Evolutionary conservation across 1,139 yeast species (phyloP).

Genomic region (Debaryomycetaceae sp.): DNA sequence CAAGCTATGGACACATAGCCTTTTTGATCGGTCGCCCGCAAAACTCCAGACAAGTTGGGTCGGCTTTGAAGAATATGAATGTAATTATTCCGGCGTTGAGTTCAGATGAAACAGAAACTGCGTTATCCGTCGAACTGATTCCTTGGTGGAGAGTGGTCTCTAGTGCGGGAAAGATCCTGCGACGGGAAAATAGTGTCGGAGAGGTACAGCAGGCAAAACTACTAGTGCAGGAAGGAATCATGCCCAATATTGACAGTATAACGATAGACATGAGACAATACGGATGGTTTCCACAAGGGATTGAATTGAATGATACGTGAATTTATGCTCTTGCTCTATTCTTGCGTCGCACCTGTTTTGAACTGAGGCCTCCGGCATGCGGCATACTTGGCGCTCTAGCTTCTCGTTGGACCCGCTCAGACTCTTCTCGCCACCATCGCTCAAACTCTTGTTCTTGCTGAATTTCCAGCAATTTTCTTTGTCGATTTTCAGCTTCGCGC

Average conservation of each 20-base stretch:
- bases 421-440: conserved; percentile 73
- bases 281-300: conserved; percentile 69
- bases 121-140: conserved; percentile 20
- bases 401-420: conserved; percentile 44
- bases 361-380: background rate
- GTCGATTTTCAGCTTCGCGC: conserved; percentile 16
- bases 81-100: conserved; percentile 15
- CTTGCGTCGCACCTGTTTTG: background rate
- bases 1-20: conserved; percentile 68
- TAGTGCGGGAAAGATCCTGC: conserved; percentile 51
- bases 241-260: conserved; percentile 23
- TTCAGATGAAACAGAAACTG: conserved; percentile 8
- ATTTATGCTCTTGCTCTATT: background rate
- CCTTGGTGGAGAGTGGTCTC: conserved; percentile 82
- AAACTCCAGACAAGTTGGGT: conserved; percentile 67
- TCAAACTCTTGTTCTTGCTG: conserved; percentile 75
- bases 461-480: conserved; percentile 50
- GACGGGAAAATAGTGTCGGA: conserved; percentile 34
- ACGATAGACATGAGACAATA: conserved; percentile 31
- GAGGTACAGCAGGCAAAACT: conserved; percentile 35
- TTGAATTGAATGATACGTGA: background rate
- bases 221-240: conserved; percentile 39
- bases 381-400: conserved; percentile 12
- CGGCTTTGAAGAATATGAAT: conserved; percentile 41
- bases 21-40: conserved; percentile 48